Evolutionary conservation across 2,329 filamentous ascomycete species (phyloP).

Genomic region (Fusarium neocosmosporiellum): DNA sequence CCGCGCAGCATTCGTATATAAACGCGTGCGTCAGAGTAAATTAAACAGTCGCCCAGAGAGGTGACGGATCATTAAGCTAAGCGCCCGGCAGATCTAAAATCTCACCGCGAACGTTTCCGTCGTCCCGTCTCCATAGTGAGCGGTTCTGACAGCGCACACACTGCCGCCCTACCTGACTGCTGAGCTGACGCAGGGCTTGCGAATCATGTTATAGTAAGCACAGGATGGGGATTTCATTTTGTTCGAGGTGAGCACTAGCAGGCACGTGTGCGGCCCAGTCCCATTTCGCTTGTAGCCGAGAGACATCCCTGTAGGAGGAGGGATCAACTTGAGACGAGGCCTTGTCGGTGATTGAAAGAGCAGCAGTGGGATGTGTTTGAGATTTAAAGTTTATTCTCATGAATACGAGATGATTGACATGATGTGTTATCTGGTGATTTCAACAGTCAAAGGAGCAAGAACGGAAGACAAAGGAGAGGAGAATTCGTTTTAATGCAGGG

Average conservation of each 20-base stretch:
- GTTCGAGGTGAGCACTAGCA: neutral
- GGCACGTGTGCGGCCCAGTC: constrained; percentile 11
- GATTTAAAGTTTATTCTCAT: neutral
- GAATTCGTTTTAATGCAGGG: neutral
- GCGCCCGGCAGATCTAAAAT: neutral
- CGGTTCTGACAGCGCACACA: neutral
- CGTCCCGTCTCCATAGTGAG: neutral
- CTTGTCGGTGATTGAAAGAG: neutral
- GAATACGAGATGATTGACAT: neutral
- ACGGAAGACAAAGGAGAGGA: neutral
- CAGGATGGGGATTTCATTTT: neutral
- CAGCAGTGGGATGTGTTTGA: neutral
- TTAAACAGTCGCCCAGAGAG: neutral
- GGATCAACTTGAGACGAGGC: neutral
- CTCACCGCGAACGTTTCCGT: neutral
- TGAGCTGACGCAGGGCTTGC: neutral
- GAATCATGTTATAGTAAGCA: constrained; percentile 1
- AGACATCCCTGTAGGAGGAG: constrained; percentile 4
- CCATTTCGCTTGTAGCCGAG: constrained; percentile 32
- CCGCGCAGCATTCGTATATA: neutral
- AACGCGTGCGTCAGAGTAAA: neutral
- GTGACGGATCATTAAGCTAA: constrained; percentile 3
- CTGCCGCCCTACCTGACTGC: neutral
- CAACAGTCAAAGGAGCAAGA: neutral
- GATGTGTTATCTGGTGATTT: neutral